Evolutionary conservation across 495 filamentous ascomycete genomes (phyloP), one percentile per base, ranked within the genome.

Genomic region (Xylaria palmicola): DNA sequence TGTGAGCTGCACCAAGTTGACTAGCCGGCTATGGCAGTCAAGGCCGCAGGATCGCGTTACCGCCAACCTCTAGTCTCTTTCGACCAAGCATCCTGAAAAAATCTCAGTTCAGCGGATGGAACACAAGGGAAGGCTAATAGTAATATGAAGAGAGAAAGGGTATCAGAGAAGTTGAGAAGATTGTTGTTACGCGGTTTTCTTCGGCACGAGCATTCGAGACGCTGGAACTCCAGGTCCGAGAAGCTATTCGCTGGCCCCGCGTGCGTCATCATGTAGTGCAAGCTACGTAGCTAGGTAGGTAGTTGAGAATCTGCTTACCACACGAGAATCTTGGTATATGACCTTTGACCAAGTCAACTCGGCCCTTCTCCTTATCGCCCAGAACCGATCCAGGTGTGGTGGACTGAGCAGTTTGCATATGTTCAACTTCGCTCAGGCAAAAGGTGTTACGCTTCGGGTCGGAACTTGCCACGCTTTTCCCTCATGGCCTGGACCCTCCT

Each of bases 401-500:
- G 37, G 15, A 22, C 17, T 32, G 17, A 13, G 17, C 24, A 36
- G n/a, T n/a, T n/a, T 30, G 27, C 17, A 27, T 10, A 13, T 4
- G 6, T 20, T 10, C 13, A 6, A 10, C 2, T n/a, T 20, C 39
- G 20, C 8, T 24, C n/a, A 56, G 32, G 20, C 20, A 50, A n/a
- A 36, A 8, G 10, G n/a, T 5, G 20, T 78, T 74, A 83, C 3
- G 71, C 66, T 66, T 84, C 81, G 48, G 80, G 79, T 32, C 73
- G 75, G 61, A 87, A 86, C 64, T 74, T 86, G 49, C 86, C 84
- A 62, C 79, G 81, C 74, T 79, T 81, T 69, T 80, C 79, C 50
- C 74, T 79, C 83, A 88, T 83, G 30, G 80, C 83, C 59, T 74
- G 75, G 22, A 91, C 78, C 75, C 78, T 86, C 74, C 73, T 80